These are phyloP conservation scores for Globisporangium splendens DNA, from an alignment of 352 stramenopile species.

Conservation along the genomic window DNA sequence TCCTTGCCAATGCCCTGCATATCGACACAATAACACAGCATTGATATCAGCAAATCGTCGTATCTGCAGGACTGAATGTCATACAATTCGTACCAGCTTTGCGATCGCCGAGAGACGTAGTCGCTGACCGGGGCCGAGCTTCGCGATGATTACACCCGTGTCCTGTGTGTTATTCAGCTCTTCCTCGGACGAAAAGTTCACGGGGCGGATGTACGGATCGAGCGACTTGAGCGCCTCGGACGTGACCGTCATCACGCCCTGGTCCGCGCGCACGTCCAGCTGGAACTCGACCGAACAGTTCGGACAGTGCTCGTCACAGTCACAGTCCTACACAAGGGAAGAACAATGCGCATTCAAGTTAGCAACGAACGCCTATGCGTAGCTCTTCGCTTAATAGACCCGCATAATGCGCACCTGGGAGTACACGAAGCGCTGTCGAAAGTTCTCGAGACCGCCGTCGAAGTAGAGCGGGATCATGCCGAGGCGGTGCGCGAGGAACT, in stretches of 20 bases:
- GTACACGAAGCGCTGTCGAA: slow-evolving; percentile 89
- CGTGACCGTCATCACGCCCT: slow-evolving; percentile 68
- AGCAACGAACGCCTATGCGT: slow-evolving; percentile 15
- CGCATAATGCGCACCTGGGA: slow-evolving; percentile 25
- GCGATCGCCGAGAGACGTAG: slow-evolving; percentile 95
- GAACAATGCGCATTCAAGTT: neutral
- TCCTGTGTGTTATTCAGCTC: slow-evolving; percentile 94
- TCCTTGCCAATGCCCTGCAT: slow-evolving; percentile 95
- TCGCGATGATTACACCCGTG: slow-evolving; percentile 95
- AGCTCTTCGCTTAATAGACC: too few species aligned
- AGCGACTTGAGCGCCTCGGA: slow-evolving; percentile 77
- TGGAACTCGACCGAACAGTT: slow-evolving; percentile 97
- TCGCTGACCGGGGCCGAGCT: slow-evolving; percentile 93
- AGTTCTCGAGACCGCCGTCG: slow-evolving; percentile 83
- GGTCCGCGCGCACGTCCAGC: slow-evolving; percentile 89
- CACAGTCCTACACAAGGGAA: slow-evolving; percentile 62
- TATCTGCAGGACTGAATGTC: neutral
- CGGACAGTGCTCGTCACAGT: slow-evolving; percentile 95
- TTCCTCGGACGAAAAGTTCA: slow-evolving; percentile 86
- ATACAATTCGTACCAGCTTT: slow-evolving; percentile 53
- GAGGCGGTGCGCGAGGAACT: slow-evolving; percentile 97
- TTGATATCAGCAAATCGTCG: neutral
- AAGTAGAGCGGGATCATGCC: slow-evolving; percentile 96
- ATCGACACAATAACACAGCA: neutral
- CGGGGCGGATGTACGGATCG: slow-evolving; percentile 82